Percentiles rank a stretch among this genome's conserved stretches.
Evolutionary conservation across 148 eudicot species (phyloP).

Genomic region (Amaranthus palmeri): DNA sequence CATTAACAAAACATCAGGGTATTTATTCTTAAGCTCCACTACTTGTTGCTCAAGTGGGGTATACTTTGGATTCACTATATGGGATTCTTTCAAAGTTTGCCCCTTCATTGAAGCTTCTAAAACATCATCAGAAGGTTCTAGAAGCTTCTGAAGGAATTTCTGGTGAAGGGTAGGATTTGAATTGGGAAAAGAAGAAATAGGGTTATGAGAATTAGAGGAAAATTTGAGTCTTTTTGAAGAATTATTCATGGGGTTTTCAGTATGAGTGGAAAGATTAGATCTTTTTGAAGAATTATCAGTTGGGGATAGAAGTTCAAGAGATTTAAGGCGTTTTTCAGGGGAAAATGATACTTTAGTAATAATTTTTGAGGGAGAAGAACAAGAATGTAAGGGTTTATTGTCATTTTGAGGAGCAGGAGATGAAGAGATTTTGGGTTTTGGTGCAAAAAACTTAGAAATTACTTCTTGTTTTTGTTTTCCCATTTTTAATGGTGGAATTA

Average conservation of each 20-base stretch:
- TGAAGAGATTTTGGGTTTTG: conserved; percentile 46
- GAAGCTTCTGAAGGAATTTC: conserved; percentile 64
- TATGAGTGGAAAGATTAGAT: conserved; percentile 49
- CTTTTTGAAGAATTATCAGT: conserved; percentile 29
- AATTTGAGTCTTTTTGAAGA: conserved; percentile 42
- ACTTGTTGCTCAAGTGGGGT: conserved; percentile 92
- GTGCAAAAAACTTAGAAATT: conserved; percentile 87
- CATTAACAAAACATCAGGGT: conserved; percentile 87
- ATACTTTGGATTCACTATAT: conserved; percentile 38
- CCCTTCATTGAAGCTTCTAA: conserved; percentile 28
- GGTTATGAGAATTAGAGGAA: conserved; percentile 47
- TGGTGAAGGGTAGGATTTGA: conserved; percentile 64
- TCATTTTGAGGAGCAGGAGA: conserved; percentile 17
- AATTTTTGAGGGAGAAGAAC: conserved; percentile 67
- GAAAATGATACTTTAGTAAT: conserved; percentile 64
- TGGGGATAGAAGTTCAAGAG: conserved; percentile 43
- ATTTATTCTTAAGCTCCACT: conserved; percentile 55
- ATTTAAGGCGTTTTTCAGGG: conserved; percentile 65
- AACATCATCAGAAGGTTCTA: conserved; percentile 60
- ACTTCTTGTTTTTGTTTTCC: conserved; percentile 83
- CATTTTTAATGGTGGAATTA: conserved; percentile 30
- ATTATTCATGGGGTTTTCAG: conserved; percentile 34
- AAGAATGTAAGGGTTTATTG: conserved; percentile 14
- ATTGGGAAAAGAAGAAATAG: conserved; percentile 35
- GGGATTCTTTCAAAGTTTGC: conserved; percentile 4